Percentiles rank a stretch among this genome's conserved stretches.
These are phyloP conservation scores for Dactylellina haptotyla DNA, from an alignment of 2,329 filamentous ascomycete genomes.

Conservation along the genomic window DNA sequence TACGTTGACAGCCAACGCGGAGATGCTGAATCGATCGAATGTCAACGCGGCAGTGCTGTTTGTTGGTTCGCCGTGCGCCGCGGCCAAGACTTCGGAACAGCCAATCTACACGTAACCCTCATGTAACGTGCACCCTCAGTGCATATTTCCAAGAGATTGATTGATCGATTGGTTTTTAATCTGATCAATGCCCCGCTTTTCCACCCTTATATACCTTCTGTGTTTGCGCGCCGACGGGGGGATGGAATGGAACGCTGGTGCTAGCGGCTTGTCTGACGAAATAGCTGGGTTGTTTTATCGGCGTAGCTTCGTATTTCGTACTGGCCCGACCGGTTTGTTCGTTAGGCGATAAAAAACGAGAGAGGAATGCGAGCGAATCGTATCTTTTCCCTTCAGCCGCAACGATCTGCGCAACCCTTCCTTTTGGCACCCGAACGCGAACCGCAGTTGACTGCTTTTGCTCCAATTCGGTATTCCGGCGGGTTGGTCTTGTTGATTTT, in stretches of 20 bases:
- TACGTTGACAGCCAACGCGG: not conserved
- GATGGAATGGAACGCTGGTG: too few relatives aligned
- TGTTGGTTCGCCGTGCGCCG: not conserved
- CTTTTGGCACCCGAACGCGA: too few relatives aligned
- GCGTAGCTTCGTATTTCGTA: not conserved
- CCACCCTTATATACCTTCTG: not conserved
- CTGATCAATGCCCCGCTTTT: not conserved
- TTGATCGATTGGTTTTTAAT: not conserved
- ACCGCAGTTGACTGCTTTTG: not conserved
- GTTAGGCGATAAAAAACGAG: not conserved
- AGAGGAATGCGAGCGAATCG: not conserved
- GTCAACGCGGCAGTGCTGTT: conserved; percentile 7
- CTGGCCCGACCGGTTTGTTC: not conserved
- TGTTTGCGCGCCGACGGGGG: not conserved
- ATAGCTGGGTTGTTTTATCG: too few relatives aligned
- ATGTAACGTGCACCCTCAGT: conserved; percentile 1
- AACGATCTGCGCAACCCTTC: not conserved
- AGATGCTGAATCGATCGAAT: not conserved
- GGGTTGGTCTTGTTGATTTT: too few relatives aligned
- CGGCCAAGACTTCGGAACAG: conserved; percentile 9
- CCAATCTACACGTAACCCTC: conserved; percentile 22
- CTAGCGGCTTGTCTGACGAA: too few relatives aligned
- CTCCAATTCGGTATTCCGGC: not conserved
- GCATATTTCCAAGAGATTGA: not conserved
- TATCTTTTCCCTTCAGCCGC: not conserved